A percentile compares a stretch with the other conserved stretches of the same genome.
Evolutionary conservation across 768 basidiomycete species (phyloP).

Genomic region (Baorangia bicolor): DNA sequence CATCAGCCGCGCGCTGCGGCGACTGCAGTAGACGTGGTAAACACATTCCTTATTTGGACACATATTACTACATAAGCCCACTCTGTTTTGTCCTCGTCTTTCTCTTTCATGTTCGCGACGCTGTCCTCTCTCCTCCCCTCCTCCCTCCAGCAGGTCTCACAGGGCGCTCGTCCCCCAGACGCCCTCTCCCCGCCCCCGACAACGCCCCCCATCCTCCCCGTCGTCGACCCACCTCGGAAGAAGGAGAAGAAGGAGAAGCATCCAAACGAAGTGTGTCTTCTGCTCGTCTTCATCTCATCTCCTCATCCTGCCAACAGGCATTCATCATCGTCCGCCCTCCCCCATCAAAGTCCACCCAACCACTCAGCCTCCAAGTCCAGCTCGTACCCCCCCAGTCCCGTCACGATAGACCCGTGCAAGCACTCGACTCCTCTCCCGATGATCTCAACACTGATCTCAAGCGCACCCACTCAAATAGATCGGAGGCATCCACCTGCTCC

Average conservation of each 20-base stretch:
- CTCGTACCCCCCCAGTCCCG: constrained; percentile 66
- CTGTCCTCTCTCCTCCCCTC: constrained; percentile 51
- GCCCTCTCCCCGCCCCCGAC: constrained; percentile 11
- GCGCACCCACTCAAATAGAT: constrained; percentile 43
- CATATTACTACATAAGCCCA: constrained; percentile 17
- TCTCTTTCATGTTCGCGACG: constrained; percentile 48
- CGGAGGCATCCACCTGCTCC: constrained; percentile 49
- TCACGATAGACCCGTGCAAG: constrained; percentile 41
- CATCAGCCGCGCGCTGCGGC: background rate
- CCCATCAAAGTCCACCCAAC: constrained; percentile 80
- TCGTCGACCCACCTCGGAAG: constrained; percentile 41
- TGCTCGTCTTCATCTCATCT: constrained; percentile 2
- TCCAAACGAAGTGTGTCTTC: constrained; percentile 46
- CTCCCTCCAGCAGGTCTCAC: constrained; percentile 42
- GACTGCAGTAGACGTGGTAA: constrained; percentile 8
- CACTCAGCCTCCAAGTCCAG: constrained; percentile 89
- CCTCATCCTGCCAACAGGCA: constrained; percentile 47
- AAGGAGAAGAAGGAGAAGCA: constrained; percentile 38
- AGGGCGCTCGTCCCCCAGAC: constrained; percentile 24
- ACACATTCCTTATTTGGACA: background rate
- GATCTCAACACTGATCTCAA: constrained; percentile 28
- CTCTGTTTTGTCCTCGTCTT: background rate
- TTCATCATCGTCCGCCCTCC: constrained; percentile 93
- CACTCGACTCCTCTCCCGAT: constrained; percentile 41
- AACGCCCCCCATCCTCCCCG: constrained; percentile 4